Evolutionary conservation across 2,329 filamentous ascomycete species (phyloP).

Genomic region (Trichoderma sp.): DNA sequence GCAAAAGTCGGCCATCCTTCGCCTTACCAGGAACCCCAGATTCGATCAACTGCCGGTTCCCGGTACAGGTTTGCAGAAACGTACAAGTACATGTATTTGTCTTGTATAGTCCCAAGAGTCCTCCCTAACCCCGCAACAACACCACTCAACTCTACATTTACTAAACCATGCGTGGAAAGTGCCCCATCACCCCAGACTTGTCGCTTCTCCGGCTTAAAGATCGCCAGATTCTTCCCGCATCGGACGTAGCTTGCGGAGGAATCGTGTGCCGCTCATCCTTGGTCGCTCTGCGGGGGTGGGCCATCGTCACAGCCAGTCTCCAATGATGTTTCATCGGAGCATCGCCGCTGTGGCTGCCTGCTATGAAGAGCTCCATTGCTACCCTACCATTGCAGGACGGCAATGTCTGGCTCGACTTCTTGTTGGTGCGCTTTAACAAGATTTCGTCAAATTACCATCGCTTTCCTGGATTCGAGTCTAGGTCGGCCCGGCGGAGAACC

Average conservation of each 20-base stretch:
- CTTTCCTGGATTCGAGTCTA: not conserved
- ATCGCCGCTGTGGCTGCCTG: not conserved
- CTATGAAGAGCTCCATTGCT: not conserved
- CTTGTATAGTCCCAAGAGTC: too few relatives aligned
- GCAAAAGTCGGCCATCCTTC: not conserved
- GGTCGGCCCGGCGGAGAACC: not conserved
- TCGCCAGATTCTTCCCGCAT: slow-evolving; percentile 14
- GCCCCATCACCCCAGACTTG: not conserved
- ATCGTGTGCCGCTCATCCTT: not conserved
- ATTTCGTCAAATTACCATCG: not conserved
- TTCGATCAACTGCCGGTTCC: not conserved
- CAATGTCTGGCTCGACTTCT: not conserved
- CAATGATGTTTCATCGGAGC: slow-evolving; percentile 2
- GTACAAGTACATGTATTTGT: too few relatives aligned
- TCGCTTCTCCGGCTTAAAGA: not conserved
- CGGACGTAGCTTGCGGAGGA: slow-evolving; percentile 2
- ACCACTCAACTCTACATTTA: not conserved
- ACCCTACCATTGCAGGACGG: not conserved
- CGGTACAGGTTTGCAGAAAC: not conserved
- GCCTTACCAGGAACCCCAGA: not conserved
- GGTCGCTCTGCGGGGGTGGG: slow-evolving; percentile 12
- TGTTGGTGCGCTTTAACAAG: slow-evolving; percentile 8
- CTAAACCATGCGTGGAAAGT: not conserved
- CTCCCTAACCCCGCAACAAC: not conserved
- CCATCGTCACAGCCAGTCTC: not conserved